These are phyloP conservation scores for Naganishia vishniacii DNA, from an alignment of 768 basidiomycete species.

Conservation along the genomic window DNA sequence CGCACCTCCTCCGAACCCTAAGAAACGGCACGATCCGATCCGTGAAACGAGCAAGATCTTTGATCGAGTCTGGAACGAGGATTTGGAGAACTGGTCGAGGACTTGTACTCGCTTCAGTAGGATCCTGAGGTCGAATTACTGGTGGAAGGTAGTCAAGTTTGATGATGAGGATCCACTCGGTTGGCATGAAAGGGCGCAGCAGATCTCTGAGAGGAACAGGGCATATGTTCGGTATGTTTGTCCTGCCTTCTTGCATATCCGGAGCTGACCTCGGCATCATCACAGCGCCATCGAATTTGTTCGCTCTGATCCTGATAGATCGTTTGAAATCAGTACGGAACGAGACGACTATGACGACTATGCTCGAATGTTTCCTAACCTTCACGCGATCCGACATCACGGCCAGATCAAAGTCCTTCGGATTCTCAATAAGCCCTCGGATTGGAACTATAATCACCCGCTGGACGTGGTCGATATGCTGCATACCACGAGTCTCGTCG, in stretches of 20 bases:
- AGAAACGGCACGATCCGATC: background rate
- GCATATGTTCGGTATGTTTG: background rate
- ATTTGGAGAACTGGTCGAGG: background rate
- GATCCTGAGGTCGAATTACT: background rate
- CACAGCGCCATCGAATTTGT: background rate
- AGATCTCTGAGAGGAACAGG: background rate
- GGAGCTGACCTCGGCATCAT: background rate
- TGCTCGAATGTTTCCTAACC: background rate
- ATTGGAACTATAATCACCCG: background rate
- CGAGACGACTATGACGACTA: background rate
- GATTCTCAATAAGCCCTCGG: background rate
- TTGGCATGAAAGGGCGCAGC: background rate
- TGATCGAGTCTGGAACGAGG: background rate
- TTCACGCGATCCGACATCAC: background rate
- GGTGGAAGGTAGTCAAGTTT: background rate
- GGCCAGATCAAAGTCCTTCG: background rate
- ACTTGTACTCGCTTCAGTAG: background rate
- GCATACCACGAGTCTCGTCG: background rate
- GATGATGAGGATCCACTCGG: background rate
- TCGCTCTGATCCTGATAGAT: background rate
- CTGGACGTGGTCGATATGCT: background rate
- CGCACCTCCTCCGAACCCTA: background rate
- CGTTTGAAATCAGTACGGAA: background rate
- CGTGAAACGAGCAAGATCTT: background rate
- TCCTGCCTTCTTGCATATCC: background rate